These are phyloP conservation scores for Articulospora tetracladia DNA, from an alignment of 495 filamentous ascomycete species.

Conservation along the genomic window DNA sequence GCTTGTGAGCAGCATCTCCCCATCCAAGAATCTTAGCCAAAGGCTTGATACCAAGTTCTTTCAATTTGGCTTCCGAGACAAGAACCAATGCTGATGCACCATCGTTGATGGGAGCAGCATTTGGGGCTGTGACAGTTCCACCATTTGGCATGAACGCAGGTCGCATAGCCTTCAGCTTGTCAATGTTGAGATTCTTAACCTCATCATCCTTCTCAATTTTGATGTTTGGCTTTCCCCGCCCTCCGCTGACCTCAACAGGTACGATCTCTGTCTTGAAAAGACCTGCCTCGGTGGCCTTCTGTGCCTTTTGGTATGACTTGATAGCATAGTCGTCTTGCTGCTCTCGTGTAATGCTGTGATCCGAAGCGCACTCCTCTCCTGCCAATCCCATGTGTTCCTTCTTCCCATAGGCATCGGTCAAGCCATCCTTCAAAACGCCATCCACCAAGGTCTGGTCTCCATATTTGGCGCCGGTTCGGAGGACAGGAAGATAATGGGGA, in stretches of 20 bases:
- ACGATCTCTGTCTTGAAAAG: slow-evolving; percentile 82
- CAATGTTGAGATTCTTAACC: slow-evolving; percentile 93
- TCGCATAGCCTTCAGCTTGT: slow-evolving; percentile 80
- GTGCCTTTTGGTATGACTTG: slow-evolving; percentile 83
- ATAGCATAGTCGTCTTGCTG: slow-evolving; percentile 93
- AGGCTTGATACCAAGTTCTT: slow-evolving; percentile 83
- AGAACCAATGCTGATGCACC: slow-evolving; percentile 88
- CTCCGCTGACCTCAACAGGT: slow-evolving; percentile 81
- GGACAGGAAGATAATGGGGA: slow-evolving; percentile 89
- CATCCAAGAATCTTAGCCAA: slow-evolving; percentile 94
- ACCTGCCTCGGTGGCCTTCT: slow-evolving; percentile 74
- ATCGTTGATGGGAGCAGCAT: slow-evolving; percentile 93
- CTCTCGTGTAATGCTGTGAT: slow-evolving; percentile 76
- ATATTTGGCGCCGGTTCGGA: slow-evolving; percentile 84
- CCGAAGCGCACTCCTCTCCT: slow-evolving; percentile 85
- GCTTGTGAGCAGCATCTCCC: slow-evolving; percentile 87
- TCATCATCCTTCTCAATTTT: slow-evolving; percentile 86
- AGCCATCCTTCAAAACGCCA: slow-evolving; percentile 85
- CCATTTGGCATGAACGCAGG: slow-evolving; percentile 78
- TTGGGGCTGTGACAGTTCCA: slow-evolving; percentile 94
- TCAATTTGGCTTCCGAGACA: slow-evolving; percentile 83
- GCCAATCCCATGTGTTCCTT: slow-evolving; percentile 92
- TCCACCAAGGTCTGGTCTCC: slow-evolving; percentile 84
- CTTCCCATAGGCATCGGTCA: slow-evolving; percentile 86
- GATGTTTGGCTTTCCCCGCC: slow-evolving; percentile 83